Conservation (phyloP, 1,284 basidiomycete genomes). For the Sphagnurus paluster region DNA sequence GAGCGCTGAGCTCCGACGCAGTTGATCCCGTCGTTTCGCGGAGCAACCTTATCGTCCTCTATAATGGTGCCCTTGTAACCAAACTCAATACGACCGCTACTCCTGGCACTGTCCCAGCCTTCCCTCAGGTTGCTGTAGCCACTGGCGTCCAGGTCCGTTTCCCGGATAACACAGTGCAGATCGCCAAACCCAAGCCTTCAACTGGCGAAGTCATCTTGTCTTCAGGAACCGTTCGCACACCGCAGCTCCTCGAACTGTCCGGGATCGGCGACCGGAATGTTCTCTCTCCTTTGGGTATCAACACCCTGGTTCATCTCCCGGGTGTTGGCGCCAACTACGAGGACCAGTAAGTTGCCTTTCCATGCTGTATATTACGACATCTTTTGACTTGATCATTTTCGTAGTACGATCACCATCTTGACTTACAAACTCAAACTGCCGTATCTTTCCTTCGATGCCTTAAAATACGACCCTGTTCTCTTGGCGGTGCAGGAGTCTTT, state of each 20-base stretch:
- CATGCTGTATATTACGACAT: not conserved
- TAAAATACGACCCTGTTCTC: constrained; percentile 27
- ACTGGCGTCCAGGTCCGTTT: constrained; percentile 28
- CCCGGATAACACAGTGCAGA: constrained; percentile 24
- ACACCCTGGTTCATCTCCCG: constrained; percentile 26
- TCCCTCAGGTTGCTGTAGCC: constrained; percentile 3
- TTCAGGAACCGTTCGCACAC: constrained; percentile 31
- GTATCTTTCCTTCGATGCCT: constrained; percentile 29
- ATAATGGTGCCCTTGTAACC: constrained; percentile 25
- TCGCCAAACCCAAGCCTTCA: constrained; percentile 13
- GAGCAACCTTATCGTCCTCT: constrained; percentile 24
- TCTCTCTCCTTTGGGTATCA: constrained; percentile 20
- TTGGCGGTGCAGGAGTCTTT: constrained; percentile 27
- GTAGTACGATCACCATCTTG: constrained; percentile 27
- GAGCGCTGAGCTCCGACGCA: constrained; percentile 13
- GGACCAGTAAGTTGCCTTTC: constrained; percentile 22
- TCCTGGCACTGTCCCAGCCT: not conserved
- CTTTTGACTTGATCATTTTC: not conserved
- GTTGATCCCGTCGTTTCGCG: constrained; percentile 25
- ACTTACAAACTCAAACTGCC: constrained; percentile 29
- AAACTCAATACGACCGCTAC: constrained; percentile 18
- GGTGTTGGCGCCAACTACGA: constrained; percentile 33
- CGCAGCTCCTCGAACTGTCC: constrained; percentile 35
- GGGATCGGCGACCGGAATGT: constrained; percentile 30
- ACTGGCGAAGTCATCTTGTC: constrained; percentile 30